Conservation (phyloP, 495 filamentous ascomycete genomes). For the Penicillium crystallinum region DNA sequence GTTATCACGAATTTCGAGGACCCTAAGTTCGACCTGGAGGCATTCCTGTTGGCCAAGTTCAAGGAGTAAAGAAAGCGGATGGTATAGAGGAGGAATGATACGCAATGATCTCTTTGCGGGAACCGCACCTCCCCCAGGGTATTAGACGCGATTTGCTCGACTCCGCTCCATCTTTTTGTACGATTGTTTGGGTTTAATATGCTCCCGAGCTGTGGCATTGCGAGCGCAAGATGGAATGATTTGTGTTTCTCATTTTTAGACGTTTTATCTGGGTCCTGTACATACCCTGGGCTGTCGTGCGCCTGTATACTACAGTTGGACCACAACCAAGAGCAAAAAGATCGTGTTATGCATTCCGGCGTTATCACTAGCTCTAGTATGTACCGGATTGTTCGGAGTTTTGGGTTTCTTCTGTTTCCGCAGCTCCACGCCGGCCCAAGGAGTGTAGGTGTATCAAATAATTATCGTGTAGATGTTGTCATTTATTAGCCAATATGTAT, state of each 20-base stretch:
- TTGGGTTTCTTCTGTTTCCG: constrained; percentile 6
- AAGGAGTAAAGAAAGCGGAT: constrained; percentile 41
- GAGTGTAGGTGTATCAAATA: constrained; percentile 1
- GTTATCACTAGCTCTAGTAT: constrained; percentile 15
- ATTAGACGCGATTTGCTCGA: constrained; percentile 34
- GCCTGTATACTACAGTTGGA: constrained; percentile 44
- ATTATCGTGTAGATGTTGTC: background rate
- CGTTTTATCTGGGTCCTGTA: constrained; percentile 45
- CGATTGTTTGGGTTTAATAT: constrained; percentile 48
- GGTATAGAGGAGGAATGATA: constrained; percentile 31
- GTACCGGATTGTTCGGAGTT: background rate
- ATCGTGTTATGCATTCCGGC: constrained; percentile 38
- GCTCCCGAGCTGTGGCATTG: constrained; percentile 43
- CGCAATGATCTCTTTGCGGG: constrained; percentile 31
- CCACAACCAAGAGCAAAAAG: constrained; percentile 43
- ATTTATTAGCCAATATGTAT: background rate
- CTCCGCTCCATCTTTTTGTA: constrained; percentile 41
- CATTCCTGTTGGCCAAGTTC: constrained; percentile 63
- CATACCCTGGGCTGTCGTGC: constrained; percentile 47
- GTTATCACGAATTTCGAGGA: constrained; percentile 80
- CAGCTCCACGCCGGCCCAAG: background rate
- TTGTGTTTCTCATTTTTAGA: constrained; percentile 39
- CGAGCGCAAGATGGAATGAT: constrained; percentile 44
- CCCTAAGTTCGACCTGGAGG: constrained; percentile 86
- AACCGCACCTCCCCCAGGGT: constrained; percentile 37